phyloP scores from a whole-genome alignment of 352 stramenopile genomes.

The Globisporangium barbulae region DNA sequence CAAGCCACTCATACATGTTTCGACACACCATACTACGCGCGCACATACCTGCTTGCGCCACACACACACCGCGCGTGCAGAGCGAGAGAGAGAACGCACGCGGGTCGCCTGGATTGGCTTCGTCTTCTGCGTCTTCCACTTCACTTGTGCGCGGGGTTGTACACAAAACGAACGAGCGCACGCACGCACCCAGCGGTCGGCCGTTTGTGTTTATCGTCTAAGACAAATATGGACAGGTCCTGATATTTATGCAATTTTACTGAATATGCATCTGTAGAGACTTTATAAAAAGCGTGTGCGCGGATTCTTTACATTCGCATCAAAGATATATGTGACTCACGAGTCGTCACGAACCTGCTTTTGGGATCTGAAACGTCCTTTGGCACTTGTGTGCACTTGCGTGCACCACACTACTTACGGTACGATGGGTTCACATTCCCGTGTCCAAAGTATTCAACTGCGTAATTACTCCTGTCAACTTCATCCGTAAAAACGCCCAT shows the following conservation, averaged over 20 bases:
- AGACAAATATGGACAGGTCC: neutral
- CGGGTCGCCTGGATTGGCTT: neutral
- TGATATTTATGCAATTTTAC: neutral
- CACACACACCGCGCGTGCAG: neutral
- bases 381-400: neutral
- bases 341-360: neutral
- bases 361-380: neutral
- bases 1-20: no score
- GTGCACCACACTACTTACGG: neutral
- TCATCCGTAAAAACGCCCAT: neutral
- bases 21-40: no score
- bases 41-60: neutral
- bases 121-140: neutral
- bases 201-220: neutral
- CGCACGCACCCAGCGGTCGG: neutral
- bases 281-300: neutral
- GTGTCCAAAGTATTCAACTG: neutral
- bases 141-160: neutral
- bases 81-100: neutral
- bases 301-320: neutral
- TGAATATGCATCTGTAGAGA: neutral
- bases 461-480: slow-evolving; percentile 11
- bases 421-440: slow-evolving; percentile 7
- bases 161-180: neutral
- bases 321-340: neutral